These are phyloP conservation scores for Anthracocystis setariae DNA, from an alignment of 1,284 basidiomycete species.

Conservation along the genomic window DNA sequence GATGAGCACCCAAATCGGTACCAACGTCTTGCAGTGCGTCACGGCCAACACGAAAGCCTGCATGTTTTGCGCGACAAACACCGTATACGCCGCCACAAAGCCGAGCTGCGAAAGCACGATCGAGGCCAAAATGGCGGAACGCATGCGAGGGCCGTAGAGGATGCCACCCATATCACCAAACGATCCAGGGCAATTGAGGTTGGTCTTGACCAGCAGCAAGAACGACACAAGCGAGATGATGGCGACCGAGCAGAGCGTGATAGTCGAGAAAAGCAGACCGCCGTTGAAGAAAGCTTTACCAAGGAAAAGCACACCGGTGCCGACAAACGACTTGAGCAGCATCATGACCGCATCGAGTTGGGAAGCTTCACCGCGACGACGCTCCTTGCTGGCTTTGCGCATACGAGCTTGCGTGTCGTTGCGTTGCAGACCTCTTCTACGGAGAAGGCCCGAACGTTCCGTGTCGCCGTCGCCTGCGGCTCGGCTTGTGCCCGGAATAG, in stretches of 20 bases:
- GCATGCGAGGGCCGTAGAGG: slow-evolving; percentile 92
- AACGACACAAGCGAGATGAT: slow-evolving; percentile 92
- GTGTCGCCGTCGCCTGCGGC: slow-evolving; percentile 44
- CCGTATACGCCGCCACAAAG: slow-evolving; percentile 89
- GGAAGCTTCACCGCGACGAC: slow-evolving; percentile 59
- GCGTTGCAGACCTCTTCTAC: slow-evolving; percentile 33
- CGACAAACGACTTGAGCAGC: slow-evolving; percentile 85
- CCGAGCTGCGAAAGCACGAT: slow-evolving; percentile 89
- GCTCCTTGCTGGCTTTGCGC: slow-evolving; percentile 52
- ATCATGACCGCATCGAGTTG: slow-evolving; percentile 67
- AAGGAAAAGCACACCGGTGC: slow-evolving; percentile 94
- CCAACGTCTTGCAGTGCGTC: slow-evolving; percentile 78
- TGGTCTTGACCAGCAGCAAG: slow-evolving; percentile 87
- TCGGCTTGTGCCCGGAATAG: slow-evolving; percentile 43
- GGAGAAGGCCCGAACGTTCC: slow-evolving; percentile 57
- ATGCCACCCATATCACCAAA: slow-evolving; percentile 96
- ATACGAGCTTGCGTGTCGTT: slow-evolving; percentile 47
- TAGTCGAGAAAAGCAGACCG: slow-evolving; percentile 86
- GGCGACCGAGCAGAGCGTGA: slow-evolving; percentile 84
- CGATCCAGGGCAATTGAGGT: slow-evolving; percentile 87
- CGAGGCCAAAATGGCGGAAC: slow-evolving; percentile 84
- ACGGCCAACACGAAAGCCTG: slow-evolving; percentile 83
- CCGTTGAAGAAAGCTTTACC: slow-evolving; percentile 98
- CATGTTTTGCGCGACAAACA: slow-evolving; percentile 94
- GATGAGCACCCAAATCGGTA: slow-evolving; percentile 84